Conservation (phyloP, 306 rosid species). For the Castanea mollissima region DNA sequence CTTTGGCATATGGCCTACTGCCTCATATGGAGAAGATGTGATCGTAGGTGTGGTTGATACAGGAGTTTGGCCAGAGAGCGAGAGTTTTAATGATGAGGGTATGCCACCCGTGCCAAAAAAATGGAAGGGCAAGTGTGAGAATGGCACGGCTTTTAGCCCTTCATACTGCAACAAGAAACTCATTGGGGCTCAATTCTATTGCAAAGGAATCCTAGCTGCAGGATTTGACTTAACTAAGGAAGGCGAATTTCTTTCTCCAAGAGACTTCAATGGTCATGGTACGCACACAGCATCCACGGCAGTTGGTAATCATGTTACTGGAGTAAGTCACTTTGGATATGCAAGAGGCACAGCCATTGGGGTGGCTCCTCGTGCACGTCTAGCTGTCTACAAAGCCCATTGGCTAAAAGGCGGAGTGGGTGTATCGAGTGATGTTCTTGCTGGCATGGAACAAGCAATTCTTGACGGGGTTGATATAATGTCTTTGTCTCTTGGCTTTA, state of each 20-base stretch:
- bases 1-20: not conserved
- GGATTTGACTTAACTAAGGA: not conserved
- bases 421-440: slow-evolving; percentile 1
- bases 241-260: not conserved
- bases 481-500: not conserved
- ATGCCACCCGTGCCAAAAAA: too few species aligned
- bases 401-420: not conserved
- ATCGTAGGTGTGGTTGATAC: too few species aligned
- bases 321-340: slow-evolving; percentile 13
- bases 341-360: slow-evolving; percentile 20
- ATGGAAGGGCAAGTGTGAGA: not conserved
- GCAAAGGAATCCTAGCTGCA: not conserved
- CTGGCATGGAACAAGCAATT: not conserved
- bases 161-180: slow-evolving; percentile 27
- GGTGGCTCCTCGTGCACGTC: slow-evolving; percentile 9
- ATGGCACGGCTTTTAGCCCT: slow-evolving; percentile 6
- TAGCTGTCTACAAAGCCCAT: slow-evolving; percentile 19
- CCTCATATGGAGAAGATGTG: too few species aligned
- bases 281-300: slow-evolving; percentile 21
- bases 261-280: slow-evolving; percentile 13
- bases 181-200: slow-evolving; percentile 13
- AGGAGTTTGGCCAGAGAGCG: too few species aligned
- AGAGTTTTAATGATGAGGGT: too few species aligned
- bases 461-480: too few species aligned
- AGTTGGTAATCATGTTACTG: slow-evolving; percentile 1